phyloP scores from a whole-genome alignment of 805 yeast genomes.

The Ogataea glucozyma region DNA sequence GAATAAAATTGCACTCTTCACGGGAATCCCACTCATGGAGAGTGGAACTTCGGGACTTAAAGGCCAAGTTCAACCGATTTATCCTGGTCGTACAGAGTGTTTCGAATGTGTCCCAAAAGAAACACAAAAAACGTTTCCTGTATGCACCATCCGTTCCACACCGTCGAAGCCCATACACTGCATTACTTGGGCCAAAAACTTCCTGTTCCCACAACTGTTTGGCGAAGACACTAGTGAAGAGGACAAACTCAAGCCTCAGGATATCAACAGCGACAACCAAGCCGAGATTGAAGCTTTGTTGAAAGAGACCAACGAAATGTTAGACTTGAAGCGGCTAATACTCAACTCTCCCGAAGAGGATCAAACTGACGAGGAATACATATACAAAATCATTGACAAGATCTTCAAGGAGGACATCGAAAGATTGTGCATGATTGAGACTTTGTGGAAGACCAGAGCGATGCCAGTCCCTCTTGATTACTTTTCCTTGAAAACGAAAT shows the following conservation, averaged over 20 bases:
- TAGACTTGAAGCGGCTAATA: slow-evolving; percentile 46
- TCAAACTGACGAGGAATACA: slow-evolving; percentile 36
- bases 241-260: slow-evolving; percentile 33
- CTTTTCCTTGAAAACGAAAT: slow-evolving; percentile 7
- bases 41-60: slow-evolving; percentile 93
- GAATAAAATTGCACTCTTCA: slow-evolving; percentile 75
- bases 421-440: slow-evolving; percentile 66
- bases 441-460: slow-evolving; percentile 73
- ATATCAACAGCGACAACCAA: slow-evolving; percentile 62
- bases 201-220: slow-evolving; percentile 78
- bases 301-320: slow-evolving; percentile 67
- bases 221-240: slow-evolving; percentile 44
- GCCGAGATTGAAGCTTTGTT: slow-evolving; percentile 64
- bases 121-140: slow-evolving; percentile 89
- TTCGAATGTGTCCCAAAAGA: slow-evolving; percentile 89
- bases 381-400: slow-evolving; percentile 52
- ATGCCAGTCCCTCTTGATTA: slow-evolving; percentile 66
- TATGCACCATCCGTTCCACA: slow-evolving; percentile 94
- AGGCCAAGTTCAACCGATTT: slow-evolving; percentile 93
- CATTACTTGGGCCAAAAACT: slow-evolving; percentile 96
- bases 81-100: slow-evolving; percentile 82
- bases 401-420: slow-evolving; percentile 76
- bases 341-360: slow-evolving; percentile 21
- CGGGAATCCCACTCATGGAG: slow-evolving; percentile 79
- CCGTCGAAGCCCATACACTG: slow-evolving; percentile 97